Evolutionary conservation across 2,329 filamentous ascomycete genomes (phyloP).

Genomic region (Fusarium sp.): DNA sequence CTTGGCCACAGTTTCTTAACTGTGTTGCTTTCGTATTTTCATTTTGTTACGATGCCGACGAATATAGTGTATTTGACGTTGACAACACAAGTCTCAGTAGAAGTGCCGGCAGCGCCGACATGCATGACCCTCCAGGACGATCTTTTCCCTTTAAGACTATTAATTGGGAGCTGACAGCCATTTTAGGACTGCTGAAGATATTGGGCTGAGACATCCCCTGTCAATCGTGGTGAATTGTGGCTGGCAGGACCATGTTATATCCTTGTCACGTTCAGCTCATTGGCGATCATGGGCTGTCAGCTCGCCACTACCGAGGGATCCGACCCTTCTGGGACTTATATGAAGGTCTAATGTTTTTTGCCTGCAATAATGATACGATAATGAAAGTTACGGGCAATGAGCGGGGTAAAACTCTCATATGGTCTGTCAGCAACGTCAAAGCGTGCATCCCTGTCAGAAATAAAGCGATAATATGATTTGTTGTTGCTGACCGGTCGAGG

Average conservation of each 20-base stretch:
- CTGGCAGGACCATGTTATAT: background rate
- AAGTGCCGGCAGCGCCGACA: background rate
- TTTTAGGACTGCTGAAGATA: background rate
- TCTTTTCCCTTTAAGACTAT: background rate
- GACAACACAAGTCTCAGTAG: background rate
- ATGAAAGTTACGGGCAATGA: rapidly evolving
- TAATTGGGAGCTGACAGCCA: background rate
- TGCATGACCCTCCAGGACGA: background rate
- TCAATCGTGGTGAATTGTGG: background rate
- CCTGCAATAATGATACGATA: background rate
- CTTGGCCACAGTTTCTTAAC: rapidly evolving
- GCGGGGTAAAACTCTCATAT: background rate
- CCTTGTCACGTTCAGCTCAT: background rate
- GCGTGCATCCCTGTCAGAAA: background rate
- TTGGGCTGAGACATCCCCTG: background rate
- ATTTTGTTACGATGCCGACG: background rate
- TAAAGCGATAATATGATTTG: background rate
- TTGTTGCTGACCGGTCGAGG: background rate
- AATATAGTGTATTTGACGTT: rapidly evolving
- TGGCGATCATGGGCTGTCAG: background rate
- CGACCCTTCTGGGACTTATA: background rate
- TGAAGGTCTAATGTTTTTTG: rapidly evolving
- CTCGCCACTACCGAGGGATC: background rate
- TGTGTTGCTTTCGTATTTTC: rapidly evolving
- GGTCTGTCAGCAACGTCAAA: background rate